These are phyloP conservation scores for Scalesia atractyloides DNA, from an alignment of 129 eudicot genomes.

Conservation along the genomic window DNA sequence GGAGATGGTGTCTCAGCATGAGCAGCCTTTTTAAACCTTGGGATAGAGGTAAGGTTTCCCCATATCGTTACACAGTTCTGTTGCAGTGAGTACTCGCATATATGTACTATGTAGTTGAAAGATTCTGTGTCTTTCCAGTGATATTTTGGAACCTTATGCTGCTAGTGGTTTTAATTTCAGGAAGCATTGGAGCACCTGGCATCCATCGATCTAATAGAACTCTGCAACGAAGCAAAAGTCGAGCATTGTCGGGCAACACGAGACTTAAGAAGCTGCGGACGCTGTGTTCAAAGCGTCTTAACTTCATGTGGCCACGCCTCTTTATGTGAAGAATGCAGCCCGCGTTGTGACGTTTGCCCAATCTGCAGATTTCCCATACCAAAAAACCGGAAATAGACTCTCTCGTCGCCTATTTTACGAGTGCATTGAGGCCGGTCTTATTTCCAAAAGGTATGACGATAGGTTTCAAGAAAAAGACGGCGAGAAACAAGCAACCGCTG, in stretches of 20 bases:
- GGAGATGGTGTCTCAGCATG: no score
- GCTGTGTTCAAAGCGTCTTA: constrained; percentile 74
- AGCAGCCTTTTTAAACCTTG: no score
- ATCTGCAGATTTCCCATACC: constrained; percentile 72
- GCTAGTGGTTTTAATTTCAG: constrained; percentile 44
- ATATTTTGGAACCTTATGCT: constrained; percentile 12
- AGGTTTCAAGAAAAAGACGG: constrained; percentile 71
- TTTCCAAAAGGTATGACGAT: constrained; percentile 79
- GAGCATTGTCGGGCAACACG: constrained; percentile 97
- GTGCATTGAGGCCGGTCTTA: constrained; percentile 93
- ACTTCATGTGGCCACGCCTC: constrained; percentile 91
- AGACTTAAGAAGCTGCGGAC: constrained; percentile 95
- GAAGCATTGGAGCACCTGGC: constrained; percentile 81
- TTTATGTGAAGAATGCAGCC: constrained; percentile 91
- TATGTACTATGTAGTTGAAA: neutral
- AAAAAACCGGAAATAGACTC: constrained; percentile 57
- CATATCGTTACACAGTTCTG: no score
- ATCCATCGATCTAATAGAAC: constrained; percentile 73
- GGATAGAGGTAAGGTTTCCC: no score
- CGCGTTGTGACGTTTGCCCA: constrained; percentile 90
- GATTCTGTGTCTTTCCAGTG: neutral
- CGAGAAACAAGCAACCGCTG: constrained; percentile 60
- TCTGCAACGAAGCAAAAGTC: constrained; percentile 90
- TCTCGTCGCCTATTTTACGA: constrained; percentile 90
- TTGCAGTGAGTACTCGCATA: constrained; percentile 2